These are phyloP conservation scores for Fusarium austroafricanum DNA, from an alignment of 2,329 filamentous ascomycete species.

Conservation along the genomic window DNA sequence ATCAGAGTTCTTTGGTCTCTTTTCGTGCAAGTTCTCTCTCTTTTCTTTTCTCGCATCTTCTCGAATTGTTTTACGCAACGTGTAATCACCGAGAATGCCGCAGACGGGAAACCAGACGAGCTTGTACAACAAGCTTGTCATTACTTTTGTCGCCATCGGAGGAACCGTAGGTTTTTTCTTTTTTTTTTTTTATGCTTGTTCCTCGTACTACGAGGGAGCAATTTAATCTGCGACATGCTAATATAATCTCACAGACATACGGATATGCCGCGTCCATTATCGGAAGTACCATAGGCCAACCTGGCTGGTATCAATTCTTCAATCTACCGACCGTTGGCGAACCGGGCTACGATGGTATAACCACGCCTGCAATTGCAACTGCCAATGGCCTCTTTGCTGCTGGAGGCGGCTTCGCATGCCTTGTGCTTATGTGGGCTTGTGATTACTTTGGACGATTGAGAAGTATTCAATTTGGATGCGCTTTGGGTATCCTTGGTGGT, in stretches of 20 bases:
- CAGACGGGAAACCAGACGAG: constrained; percentile 42
- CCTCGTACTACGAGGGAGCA: neutral
- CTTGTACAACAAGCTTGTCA: constrained; percentile 51
- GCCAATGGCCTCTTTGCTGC: constrained; percentile 62
- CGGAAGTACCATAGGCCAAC: constrained; percentile 63
- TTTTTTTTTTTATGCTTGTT: neutral
- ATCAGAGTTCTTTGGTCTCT: neutral
- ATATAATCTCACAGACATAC: constrained; percentile 54
- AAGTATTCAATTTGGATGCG: constrained; percentile 60
- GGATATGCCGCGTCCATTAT: constrained; percentile 64
- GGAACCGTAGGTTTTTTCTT: constrained; percentile 44
- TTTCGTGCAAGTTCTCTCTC: neutral
- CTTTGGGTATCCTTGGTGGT: constrained; percentile 58
- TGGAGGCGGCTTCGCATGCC: constrained; percentile 59
- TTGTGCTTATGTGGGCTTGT: constrained; percentile 63
- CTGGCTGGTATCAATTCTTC: constrained; percentile 64
- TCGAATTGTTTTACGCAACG: neutral
- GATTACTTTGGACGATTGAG: constrained; percentile 55
- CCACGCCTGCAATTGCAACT: constrained; percentile 60
- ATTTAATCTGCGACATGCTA: neutral
- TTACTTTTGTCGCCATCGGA: constrained; percentile 51
- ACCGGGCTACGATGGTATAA: constrained; percentile 58
- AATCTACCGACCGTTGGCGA: constrained; percentile 57
- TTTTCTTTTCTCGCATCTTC: neutral
- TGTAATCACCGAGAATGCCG: constrained; percentile 7